These are phyloP conservation scores for Colletotrichum chrysophilum DNA, from an alignment of 2,329 filamentous ascomycete genomes.

Conservation along the genomic window DNA sequence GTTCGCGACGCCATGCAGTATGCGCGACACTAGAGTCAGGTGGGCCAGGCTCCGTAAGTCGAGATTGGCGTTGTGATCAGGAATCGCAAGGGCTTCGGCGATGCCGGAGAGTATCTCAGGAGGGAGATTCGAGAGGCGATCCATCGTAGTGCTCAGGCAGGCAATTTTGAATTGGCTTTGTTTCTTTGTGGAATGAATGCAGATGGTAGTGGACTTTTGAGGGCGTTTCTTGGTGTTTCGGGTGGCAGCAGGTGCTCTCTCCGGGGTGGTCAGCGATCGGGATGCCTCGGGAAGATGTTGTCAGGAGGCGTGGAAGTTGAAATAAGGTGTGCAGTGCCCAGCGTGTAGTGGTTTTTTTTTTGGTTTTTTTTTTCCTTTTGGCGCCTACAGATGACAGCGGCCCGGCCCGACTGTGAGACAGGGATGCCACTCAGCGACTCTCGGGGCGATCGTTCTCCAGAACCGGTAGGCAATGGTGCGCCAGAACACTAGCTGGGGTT, in stretches of 20 bases:
- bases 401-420: background rate
- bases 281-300: background rate
- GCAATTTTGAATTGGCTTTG: background rate
- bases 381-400: background rate
- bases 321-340: background rate
- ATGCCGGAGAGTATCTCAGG: background rate
- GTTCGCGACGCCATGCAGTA: background rate
- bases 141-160: background rate
- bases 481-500: too few relatives aligned
- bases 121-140: background rate
- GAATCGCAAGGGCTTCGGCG: background rate
- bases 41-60: background rate
- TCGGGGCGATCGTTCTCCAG: too few relatives aligned
- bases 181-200: too few relatives aligned
- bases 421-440: background rate
- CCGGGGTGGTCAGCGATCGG: background rate
- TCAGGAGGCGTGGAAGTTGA: background rate
- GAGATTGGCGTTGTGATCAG: background rate
- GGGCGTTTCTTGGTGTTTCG: background rate
- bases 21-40: background rate
- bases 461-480: too few relatives aligned
- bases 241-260: background rate
- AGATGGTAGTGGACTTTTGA: background rate
- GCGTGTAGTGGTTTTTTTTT: background rate
- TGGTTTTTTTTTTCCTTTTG: too few relatives aligned